Evolutionary conservation across 1,284 basidiomycete genomes (phyloP).

Genomic region (Cystobasidiaceae sp.): DNA sequence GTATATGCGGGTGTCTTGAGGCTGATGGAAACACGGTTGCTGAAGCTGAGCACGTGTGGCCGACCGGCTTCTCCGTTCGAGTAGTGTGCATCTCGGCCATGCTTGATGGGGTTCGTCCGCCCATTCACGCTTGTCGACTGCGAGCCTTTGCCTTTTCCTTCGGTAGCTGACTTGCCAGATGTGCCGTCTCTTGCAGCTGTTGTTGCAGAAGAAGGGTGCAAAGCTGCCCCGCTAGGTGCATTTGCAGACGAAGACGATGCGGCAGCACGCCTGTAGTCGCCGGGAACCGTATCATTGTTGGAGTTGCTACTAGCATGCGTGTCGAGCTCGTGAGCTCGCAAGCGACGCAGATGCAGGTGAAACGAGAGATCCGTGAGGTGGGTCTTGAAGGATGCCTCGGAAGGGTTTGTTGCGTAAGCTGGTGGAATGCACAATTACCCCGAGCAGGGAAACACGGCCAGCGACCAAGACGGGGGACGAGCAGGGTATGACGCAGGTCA

Average conservation of each 20-base stretch:
- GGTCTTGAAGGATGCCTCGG: conserved; percentile 81
- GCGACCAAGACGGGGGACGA: no score
- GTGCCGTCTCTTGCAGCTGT: neutral
- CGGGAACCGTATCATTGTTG: conserved; percentile 46
- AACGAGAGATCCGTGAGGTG: conserved; percentile 95
- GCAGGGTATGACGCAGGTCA: no score
- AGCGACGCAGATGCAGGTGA: conserved; percentile 80
- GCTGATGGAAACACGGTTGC: conserved; percentile 82
- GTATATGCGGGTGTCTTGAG: conserved; percentile 88
- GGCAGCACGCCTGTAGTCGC: conserved; percentile 40
- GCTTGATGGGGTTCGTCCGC: no score
- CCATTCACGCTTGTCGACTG: no score
- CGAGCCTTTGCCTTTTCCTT: no score
- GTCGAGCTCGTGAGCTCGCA: conserved; percentile 58
- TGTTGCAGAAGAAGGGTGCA: neutral
- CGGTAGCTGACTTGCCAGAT: no score
- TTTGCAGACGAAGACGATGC: neutral
- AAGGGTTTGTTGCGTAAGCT: conserved; percentile 92
- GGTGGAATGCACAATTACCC: neutral
- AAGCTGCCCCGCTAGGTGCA: neutral
- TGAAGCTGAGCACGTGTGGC: conserved; percentile 53
- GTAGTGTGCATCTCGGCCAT: neutral
- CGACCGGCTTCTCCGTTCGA: neutral
- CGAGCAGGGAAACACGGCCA: no score
- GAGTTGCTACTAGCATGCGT: conserved; percentile 45